These are phyloP conservation scores for Verticillium albo-atrum DNA, from an alignment of 2,329 filamentous ascomycete genomes.

Conservation along the genomic window DNA sequence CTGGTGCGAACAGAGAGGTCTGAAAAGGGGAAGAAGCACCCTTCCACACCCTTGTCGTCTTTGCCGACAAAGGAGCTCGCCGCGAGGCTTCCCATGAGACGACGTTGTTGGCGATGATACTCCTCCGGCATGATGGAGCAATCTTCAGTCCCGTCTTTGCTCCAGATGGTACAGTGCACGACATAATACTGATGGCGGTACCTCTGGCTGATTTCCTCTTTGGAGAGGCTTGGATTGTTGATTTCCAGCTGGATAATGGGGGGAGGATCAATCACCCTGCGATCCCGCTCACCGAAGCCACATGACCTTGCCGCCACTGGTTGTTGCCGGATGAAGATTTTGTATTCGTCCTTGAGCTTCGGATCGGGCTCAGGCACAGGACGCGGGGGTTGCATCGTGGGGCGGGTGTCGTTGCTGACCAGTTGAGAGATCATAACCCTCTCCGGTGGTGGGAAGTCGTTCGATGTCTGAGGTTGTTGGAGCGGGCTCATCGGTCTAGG, in stretches of 20 bases:
- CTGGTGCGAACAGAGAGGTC: slow-evolving; percentile 77
- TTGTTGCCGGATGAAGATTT: slow-evolving; percentile 67
- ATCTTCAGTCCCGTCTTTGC: slow-evolving; percentile 62
- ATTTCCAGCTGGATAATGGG: slow-evolving; percentile 74
- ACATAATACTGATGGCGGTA: slow-evolving; percentile 63
- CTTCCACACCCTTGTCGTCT: slow-evolving; percentile 68
- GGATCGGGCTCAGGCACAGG: background rate
- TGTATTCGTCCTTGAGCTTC: slow-evolving; percentile 25
- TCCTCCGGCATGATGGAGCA: slow-evolving; percentile 69
- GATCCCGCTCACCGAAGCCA: slow-evolving; percentile 77
- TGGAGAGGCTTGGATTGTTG: slow-evolving; percentile 49
- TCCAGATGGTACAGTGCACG: slow-evolving; percentile 73
- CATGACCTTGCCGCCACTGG: slow-evolving; percentile 74
- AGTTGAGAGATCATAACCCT: slow-evolving; percentile 16
- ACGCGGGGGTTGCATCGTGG: background rate
- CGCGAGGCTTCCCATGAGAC: slow-evolving; percentile 76
- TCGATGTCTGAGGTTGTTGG: background rate
- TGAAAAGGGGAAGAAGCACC: slow-evolving; percentile 83
- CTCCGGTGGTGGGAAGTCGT: slow-evolving; percentile 7
- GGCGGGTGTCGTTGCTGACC: slow-evolving; percentile 5
- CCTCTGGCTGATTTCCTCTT: slow-evolving; percentile 46
- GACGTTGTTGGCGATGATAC: slow-evolving; percentile 65
- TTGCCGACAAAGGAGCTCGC: slow-evolving; percentile 71
- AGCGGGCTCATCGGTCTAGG: background rate
- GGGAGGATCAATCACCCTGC: slow-evolving; percentile 77